Evolutionary conservation across 225 moss, liverwort and hornwort species (phyloP), one percentile per base, ranked within the genome.

Genomic region (Physcomitrium patens): DNA sequence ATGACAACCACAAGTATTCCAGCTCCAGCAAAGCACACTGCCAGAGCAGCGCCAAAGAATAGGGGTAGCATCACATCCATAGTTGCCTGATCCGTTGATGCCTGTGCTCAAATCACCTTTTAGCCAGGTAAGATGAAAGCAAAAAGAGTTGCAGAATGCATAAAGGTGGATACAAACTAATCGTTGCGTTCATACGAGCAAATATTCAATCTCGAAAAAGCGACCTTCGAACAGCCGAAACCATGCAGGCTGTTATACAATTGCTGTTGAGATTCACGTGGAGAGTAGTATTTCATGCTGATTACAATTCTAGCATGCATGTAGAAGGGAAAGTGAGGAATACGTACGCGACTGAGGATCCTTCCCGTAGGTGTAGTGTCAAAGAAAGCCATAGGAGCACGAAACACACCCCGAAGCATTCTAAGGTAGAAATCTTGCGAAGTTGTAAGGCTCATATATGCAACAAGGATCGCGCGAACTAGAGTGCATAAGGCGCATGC

Each of bases 371-470:
- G 88, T 10, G 88, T 88, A 50, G 88, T 88, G 26, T 88, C 88
- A 76, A 88, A 88, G 66, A 88, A 88, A 65, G 85, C 75, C 88
- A 88, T 88, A 8, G 88, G 88, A 26, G 88, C 88, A 41, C 82
- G 80, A 63, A 88, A 88, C 37, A 88, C 73, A 80, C 85, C 85
- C 62, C 85, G 77, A 37, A 88, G 85, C 88, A 88, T 88, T 80
- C 63, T 78, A 52, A 82, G 69, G 62, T 88, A 88, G 64, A 88
- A 88, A 46, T 78, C 80, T 76, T 88, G 85, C 0, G 88, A 75
- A 60, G 87, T 87, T 10, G 43, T 42, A 12, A 87, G 84, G 58
- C 87, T 80, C 81, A 82, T 60, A 17, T 77, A 26, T 23, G 87
- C 73, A 68, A 82, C 10, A 19, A 79, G 37, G 16, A 53, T 0